Evolutionary conservation across 2,329 filamentous ascomycete genomes (phyloP).

Genomic region (Bipolaris victoriae): DNA sequence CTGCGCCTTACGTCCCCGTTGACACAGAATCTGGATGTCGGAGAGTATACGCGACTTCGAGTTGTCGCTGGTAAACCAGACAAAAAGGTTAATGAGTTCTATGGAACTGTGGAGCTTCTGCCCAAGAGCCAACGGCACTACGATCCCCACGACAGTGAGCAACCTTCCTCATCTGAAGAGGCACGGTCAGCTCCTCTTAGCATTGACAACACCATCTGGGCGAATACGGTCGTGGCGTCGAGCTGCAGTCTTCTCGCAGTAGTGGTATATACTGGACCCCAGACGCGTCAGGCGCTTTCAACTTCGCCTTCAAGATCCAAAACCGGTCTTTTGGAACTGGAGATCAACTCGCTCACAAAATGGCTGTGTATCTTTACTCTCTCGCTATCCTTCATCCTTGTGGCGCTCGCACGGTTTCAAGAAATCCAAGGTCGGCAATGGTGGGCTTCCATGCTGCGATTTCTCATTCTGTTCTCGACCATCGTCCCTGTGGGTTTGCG

Average conservation of each 20-base stretch:
- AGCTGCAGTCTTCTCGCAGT: conserved; percentile 87
- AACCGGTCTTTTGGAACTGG: conserved; percentile 88
- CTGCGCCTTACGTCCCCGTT: conserved; percentile 84
- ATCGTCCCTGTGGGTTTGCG: conserved; percentile 97
- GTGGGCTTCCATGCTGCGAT: conserved; percentile 99
- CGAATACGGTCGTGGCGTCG: conserved; percentile 94
- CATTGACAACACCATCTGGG: conserved; percentile 98
- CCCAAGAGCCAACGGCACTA: conserved; percentile 59
- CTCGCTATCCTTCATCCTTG: conserved; percentile 82
- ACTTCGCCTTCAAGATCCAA: conserved; percentile 93
- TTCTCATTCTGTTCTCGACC: conserved; percentile 96
- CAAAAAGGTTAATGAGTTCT: conserved; percentile 91
- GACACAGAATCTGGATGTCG: conserved; percentile 76
- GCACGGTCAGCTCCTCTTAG: conserved; percentile 73
- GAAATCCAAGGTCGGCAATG: conserved; percentile 70
- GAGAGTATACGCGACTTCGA: conserved; percentile 69
- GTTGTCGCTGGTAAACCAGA: conserved; percentile 90
- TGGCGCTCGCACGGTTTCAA: conserved; percentile 83
- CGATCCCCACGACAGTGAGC: conserved; percentile 49
- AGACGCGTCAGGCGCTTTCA: conserved; percentile 91
- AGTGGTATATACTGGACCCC: conserved; percentile 91
- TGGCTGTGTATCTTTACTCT: conserved; percentile 91
- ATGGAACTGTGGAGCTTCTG: conserved; percentile 82
- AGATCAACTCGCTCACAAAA: conserved; percentile 97
- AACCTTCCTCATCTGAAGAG: conserved; percentile 20